Evolutionary conservation across 208 protist genomes (phyloP), one percentile per base, ranked within the genome.

Genomic region (Tritrichomonas musculus): DNA sequence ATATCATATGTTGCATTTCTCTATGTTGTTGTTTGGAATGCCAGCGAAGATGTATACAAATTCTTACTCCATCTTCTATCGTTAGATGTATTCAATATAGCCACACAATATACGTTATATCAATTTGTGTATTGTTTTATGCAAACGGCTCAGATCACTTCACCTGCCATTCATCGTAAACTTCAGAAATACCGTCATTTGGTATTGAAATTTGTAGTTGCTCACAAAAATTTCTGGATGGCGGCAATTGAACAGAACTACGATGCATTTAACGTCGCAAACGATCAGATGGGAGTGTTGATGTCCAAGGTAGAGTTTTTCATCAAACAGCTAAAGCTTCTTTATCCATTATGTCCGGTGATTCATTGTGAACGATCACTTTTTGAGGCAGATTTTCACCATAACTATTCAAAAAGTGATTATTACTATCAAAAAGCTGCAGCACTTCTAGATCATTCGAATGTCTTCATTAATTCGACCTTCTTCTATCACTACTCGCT

Each of bases 51-150:
- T 8, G 47, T 88, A 5, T 88, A 88, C n/a, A 25, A 57, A 47
- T 88, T 88, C 57, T 20, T 88, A 11, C 30, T 88, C 0, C 77
- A 88, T 57, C 25, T 60, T 44, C 39, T 88, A 50, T 39, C 27
- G 0, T 30, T 88, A 3, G 77, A 88, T 88, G 8, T 33, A n/a
- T 88, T 88, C 17, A 22, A 14, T 39, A 20, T 57, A 22, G 41
- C 20, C 4, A n/a, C 64, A n/a, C 14, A 88, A 8, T 53, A 53
- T 25, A 13, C n/a, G n/a, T 30, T 88, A 39, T 88, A 41, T n/a
- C 77, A 88, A 88, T 44, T 27, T 13, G 39, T 88, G 3, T 88
- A 88, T 57, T 88, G 77, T 50, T 55, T 57, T 17, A 88, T 88
- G 77, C 77, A 88, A 50, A 57, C 47, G 13, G 25, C 77, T 30